These are phyloP conservation scores for Rhynchosporium secalis DNA, from an alignment of 2,329 filamentous ascomycete genomes.

Conservation along the genomic window DNA sequence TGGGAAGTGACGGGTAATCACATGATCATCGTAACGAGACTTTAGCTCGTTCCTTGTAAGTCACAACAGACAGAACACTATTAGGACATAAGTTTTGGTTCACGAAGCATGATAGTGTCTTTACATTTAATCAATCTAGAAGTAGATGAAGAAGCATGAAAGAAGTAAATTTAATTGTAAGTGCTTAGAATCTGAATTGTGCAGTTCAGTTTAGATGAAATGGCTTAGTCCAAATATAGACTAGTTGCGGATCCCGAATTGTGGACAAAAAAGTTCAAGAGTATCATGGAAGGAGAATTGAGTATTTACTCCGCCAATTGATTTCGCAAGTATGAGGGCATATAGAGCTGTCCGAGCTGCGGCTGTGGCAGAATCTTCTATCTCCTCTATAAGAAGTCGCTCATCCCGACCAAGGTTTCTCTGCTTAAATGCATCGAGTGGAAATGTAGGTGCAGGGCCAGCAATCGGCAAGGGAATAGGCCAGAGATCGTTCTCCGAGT, in stretches of 20 bases:
- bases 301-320: conserved; percentile 23
- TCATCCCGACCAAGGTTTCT: conserved; percentile 33
- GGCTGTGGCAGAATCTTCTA: conserved; percentile 32
- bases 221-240: background rate
- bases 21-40: background rate
- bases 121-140: no score
- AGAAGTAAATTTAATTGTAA: no score
- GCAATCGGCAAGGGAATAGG: conserved; percentile 23
- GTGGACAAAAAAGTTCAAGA: conserved; percentile 12
- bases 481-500: conserved; percentile 37
- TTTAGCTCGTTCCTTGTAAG: no score
- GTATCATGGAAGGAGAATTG: conserved; percentile 15
- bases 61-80: no score
- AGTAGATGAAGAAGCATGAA: no score
- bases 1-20: background rate
- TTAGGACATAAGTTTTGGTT: no score
- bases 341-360: conserved; percentile 36
- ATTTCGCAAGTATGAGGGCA: conserved; percentile 34
- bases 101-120: no score
- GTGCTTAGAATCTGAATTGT: background rate
- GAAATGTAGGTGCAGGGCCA: conserved; percentile 20
- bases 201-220: background rate
- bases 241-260: conserved; percentile 8
- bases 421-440: conserved; percentile 36
- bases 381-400: conserved; percentile 29